Base-by-base conservation (phyloP, 1,284 basidiomycete genomes). In the Cryptococcus maquisensis region DNA sequence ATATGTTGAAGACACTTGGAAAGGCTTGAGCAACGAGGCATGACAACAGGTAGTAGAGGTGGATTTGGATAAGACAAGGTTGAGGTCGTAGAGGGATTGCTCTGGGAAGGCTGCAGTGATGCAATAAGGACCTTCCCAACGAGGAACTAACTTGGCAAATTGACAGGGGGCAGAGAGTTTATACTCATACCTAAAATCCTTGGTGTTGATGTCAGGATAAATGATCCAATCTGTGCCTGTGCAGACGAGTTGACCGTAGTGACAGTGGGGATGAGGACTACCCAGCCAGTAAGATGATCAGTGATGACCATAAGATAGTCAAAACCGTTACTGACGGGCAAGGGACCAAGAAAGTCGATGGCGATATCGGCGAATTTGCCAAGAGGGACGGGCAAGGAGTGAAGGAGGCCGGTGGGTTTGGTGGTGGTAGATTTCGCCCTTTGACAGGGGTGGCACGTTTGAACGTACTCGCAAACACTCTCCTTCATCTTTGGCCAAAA, bases 301-400 rank as follows among this genome's bases (percentile, higher is more conserved):
- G 46, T 47, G 20, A 47, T 37, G 46, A 28, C 28, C 18, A 47
- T 26, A 21, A 47, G 46, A 24, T 47, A 37, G 35, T 47, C 46
- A 13, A 5, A 47, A 4, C 46, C 46, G 12, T 37, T 18, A 35
- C n/a, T 28, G 26, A 13, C 9, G 4, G 46, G 46, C 3, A 47
- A 20, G 10, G 35, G 32, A 8, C 46, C 46, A n/a, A 47, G n/a
- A 28, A 47, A 47, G 35, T 47, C 46, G 10, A 47, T 47, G 18
- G 28, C 46, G 35, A 47, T 47, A 21, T 47, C 35, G 35, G 28
- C 46, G 13, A 47, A 47, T 37, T 47, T 47, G 28, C 10, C 12
- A 13, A 9, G 46, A 18, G 35, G 46, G 35, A 47, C 46, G 10
- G 46, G 35, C 8, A 47, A 28, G n/a, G 46, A 28, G 35, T 47